A percentile compares a stretch with the other conserved stretches of the same genome.
These are phyloP conservation scores for Hyphodiscus hymeniophilus DNA, from an alignment of 495 filamentous ascomycete genomes.

Conservation along the genomic window DNA sequence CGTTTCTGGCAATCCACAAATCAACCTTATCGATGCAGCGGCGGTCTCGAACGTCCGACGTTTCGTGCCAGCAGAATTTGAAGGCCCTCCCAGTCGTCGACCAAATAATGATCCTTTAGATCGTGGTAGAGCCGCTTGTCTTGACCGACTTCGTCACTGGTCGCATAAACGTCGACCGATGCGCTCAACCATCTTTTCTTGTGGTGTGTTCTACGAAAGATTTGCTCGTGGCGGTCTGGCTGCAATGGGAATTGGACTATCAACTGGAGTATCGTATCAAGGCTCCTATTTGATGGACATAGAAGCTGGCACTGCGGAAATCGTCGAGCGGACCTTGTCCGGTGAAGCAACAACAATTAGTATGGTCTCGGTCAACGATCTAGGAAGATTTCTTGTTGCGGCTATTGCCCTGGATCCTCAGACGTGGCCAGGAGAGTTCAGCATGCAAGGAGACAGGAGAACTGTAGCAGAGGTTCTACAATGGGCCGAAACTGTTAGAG, in stretches of 20 bases:
- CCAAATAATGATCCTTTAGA: slow-evolving; percentile 31
- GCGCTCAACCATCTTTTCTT: slow-evolving; percentile 59
- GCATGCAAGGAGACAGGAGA: slow-evolving; percentile 55
- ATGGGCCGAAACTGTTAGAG: slow-evolving; percentile 16
- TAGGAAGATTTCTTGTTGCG: slow-evolving; percentile 56
- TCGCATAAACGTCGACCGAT: slow-evolving; percentile 38
- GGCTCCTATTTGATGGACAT: slow-evolving; percentile 60
- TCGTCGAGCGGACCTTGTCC: slow-evolving; percentile 41
- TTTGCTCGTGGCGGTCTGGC: slow-evolving; percentile 58
- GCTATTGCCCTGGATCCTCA: slow-evolving; percentile 50
- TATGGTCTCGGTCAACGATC: slow-evolving; percentile 59
- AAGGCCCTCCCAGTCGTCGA: slow-evolving; percentile 42
- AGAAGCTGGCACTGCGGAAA: slow-evolving; percentile 43
- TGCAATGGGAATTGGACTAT: slow-evolving; percentile 42
- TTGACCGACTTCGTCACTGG: slow-evolving; percentile 45
- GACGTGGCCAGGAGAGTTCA: slow-evolving; percentile 58
- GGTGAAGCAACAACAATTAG: slow-evolving; percentile 46
- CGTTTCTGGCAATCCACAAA: slow-evolving; percentile 53
- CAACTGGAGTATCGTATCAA: slow-evolving; percentile 38
- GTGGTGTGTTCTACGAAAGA: slow-evolving; percentile 69
- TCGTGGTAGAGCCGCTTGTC: slow-evolving; percentile 49
- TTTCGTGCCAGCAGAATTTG: slow-evolving; percentile 71
- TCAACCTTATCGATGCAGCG: slow-evolving; percentile 66
- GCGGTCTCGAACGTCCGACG: slow-evolving; percentile 52
- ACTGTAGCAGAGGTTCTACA: slow-evolving; percentile 41